A percentile compares a stretch with the other conserved stretches of the same genome.
These are phyloP conservation scores for Gracilaria gracilis DNA, from an alignment of 23 red algal species.

Conservation along the genomic window DNA sequence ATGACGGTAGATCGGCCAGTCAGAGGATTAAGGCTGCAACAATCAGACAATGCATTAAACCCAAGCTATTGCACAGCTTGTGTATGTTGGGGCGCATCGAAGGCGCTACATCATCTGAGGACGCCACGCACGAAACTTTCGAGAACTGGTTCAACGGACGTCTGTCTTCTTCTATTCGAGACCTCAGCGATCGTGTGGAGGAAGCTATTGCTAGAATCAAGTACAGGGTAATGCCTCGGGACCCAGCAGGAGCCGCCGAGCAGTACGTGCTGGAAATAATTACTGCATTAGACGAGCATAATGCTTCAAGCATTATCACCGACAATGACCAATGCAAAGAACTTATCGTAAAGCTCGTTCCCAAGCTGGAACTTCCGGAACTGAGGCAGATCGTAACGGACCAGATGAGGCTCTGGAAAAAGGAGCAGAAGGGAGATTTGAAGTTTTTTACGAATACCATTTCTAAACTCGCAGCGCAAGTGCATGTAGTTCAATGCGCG, in stretches of 20 bases:
- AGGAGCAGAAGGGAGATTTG: not conserved
- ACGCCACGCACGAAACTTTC: too few relatives aligned
- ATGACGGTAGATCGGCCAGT: too few relatives aligned
- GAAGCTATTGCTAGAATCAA: slow-evolving; percentile 2
- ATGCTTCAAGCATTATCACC: slow-evolving; percentile 1
- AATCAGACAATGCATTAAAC: too few relatives aligned
- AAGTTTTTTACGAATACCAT: slow-evolving; percentile 24
- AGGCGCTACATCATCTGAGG: too few relatives aligned
- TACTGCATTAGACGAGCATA: slow-evolving; percentile 28
- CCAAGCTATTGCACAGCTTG: too few relatives aligned
- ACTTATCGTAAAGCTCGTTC: slow-evolving; percentile 28
- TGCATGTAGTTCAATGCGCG: too few relatives aligned
- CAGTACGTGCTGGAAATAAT: slow-evolving; percentile 27
- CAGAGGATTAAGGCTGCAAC: too few relatives aligned
- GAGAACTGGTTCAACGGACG: too few relatives aligned
- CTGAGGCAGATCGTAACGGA: slow-evolving; percentile 3
- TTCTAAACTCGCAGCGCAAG: not conserved
- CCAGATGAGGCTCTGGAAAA: not conserved
- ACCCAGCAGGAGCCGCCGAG: not conserved
- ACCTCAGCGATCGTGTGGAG: too few relatives aligned
- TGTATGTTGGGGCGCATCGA: too few relatives aligned
- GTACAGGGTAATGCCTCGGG: not conserved
- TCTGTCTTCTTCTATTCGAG: too few relatives aligned
- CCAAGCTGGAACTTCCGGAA: slow-evolving; percentile 1
- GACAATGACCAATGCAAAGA: slow-evolving; percentile 5